Evolutionary conservation across 805 yeast genomes (phyloP).

Genomic region (Teunomyces funiuensis): DNA sequence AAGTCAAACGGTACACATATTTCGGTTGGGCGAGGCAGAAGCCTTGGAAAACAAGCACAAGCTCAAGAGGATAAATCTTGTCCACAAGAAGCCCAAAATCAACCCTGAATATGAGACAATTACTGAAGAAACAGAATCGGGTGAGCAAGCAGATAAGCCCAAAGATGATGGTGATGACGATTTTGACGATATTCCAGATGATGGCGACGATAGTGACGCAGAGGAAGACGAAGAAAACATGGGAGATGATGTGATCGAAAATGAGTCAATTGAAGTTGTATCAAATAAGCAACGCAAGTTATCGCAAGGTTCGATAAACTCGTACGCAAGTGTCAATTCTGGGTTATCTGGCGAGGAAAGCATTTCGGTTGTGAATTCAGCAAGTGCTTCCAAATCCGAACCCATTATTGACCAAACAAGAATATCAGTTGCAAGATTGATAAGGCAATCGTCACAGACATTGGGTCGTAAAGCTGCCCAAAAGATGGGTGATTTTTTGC

Average conservation of each 20-base stretch:
- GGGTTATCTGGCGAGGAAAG: conserved; percentile 21
- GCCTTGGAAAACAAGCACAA: conserved; percentile 39
- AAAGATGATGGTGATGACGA: conserved; percentile 16
- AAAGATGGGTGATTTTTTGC: conserved; percentile 84
- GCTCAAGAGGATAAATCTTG: conserved; percentile 19
- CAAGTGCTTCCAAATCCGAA: conserved; percentile 33
- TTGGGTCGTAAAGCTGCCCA: conserved; percentile 82
- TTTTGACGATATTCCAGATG: conserved; percentile 14
- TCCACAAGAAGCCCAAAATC: conserved; percentile 10
- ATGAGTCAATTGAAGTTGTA: conserved; percentile 21
- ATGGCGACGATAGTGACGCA: conserved; percentile 16
- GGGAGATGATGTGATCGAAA: conserved; percentile 30
- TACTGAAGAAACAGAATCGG: conserved; percentile 26
- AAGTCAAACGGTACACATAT: conserved; percentile 90
- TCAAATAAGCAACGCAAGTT: conserved; percentile 35
- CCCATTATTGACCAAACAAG: conserved; percentile 73
- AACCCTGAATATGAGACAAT: conserved; percentile 25
- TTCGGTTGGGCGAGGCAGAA: conserved; percentile 63
- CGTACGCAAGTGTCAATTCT: conserved; percentile 32
- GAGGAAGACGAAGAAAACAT: conserved; percentile 24
- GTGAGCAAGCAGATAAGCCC: conserved; percentile 9
- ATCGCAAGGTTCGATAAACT: conserved; percentile 39
- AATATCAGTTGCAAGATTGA: conserved; percentile 70
- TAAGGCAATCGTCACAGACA: conserved; percentile 74
- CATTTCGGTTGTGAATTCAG: conserved; percentile 3